Base-by-base conservation (phyloP, 2,329 filamentous ascomycete genomes). In the Ophiostoma quercus region DNA sequence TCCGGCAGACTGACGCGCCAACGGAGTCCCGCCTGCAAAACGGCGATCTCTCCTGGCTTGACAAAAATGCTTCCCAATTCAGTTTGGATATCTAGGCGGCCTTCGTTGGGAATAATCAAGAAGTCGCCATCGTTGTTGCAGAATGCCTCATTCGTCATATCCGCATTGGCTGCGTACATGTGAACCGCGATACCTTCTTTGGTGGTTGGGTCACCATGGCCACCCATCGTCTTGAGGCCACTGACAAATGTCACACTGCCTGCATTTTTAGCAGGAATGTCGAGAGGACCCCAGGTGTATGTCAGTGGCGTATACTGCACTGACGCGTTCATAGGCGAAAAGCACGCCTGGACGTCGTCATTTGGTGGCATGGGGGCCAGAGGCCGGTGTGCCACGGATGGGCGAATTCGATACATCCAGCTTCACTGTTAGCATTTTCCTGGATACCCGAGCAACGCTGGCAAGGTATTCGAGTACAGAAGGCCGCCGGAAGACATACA, bases 11-110 rank as follows among this genome's bases (percentile, higher is more conserved):
- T 81, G n/a, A 89, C 84, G 19, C 84, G 83, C 78, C 88, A 87
- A 25, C 87, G 82, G 65, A 90, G 82, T n/a, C 89, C 89, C 14
- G 87, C 83, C 29, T 86, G 89, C 29, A 91, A 87, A 19, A 91
- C 84, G 67, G 82, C 84, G 41, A 91, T 85, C 76, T 91, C 89
- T n/a, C 88, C 88, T 0, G 88, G 88, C 3, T 88, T 85, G 5
- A 90, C 87, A 67, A 71, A 67, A 19, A 74, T 57, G 47, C 82
- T 82, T 4, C 89, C 89, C 19, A 90, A 83, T 75, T 91, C 89
- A 2, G 89, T 91, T 75, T 89, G 87, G 65, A 91, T 87, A 73
- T 90, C 85, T 1, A 91, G 80, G 0, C 84, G 80, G 14, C 89
- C 89, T 73, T 88, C 83, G 71, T 91, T 88, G 0, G 85, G 87